Conservation (phyloP, 2,329 filamentous ascomycete genomes). For the Torrubiella hemipterigena region DNA sequence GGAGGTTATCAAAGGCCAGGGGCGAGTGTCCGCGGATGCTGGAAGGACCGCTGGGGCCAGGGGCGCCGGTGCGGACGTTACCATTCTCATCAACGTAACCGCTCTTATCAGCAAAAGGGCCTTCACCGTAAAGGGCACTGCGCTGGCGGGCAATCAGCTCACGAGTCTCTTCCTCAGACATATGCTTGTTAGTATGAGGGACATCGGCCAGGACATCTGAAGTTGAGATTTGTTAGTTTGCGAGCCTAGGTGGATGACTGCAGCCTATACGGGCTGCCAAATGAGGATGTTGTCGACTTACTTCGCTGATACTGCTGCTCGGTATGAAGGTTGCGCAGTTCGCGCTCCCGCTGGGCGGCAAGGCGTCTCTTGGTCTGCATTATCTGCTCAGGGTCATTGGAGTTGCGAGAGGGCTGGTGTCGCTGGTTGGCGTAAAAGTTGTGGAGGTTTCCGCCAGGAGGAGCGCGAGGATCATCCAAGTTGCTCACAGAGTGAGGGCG, state of each 20-base stretch:
- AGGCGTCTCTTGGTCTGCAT: constrained; percentile 98
- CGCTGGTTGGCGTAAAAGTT: constrained; percentile 91
- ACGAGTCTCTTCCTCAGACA: constrained; percentile 93
- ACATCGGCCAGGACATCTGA: constrained; percentile 40
- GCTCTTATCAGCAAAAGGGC: constrained; percentile 53
- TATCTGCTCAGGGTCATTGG: constrained; percentile 91
- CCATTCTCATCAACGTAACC: constrained; percentile 58
- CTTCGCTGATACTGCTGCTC: constrained; percentile 99
- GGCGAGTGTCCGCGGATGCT: constrained; percentile 69
- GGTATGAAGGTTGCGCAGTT: constrained; percentile 98
- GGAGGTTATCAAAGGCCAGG: constrained; percentile 56
- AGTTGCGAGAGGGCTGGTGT: constrained; percentile 74
- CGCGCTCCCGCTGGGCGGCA: constrained; percentile 96
- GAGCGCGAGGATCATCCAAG: constrained; percentile 58
- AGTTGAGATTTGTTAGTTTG: constrained; percentile 23
- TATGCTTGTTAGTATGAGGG: constrained; percentile 51
- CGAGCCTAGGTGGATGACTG: constrained; percentile 10
- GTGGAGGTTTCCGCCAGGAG: constrained; percentile 68
- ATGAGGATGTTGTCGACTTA: constrained; percentile 73
- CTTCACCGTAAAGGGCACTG: constrained; percentile 81
- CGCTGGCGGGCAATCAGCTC: constrained; percentile 94
- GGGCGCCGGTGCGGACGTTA: constrained; percentile 50
- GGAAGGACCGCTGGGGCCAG: constrained; percentile 50
- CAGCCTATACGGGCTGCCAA: constrained; percentile 31
- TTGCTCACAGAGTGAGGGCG: constrained; percentile 80